phyloP scores from a whole-genome alignment of 2,329 filamentous ascomycete species.

The Daldinia sp. region DNA sequence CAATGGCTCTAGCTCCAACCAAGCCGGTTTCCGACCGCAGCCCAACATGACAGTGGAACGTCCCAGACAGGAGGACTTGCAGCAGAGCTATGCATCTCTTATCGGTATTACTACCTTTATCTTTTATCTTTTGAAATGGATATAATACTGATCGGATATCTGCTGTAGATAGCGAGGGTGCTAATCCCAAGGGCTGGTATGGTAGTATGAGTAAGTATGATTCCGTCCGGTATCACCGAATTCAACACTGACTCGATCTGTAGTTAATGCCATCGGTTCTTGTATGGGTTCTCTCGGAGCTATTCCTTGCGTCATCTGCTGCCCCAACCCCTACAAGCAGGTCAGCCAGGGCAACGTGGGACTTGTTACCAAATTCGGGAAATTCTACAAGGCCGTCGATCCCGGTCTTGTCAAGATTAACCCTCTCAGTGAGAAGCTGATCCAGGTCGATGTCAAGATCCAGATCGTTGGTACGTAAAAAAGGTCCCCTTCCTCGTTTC shows the following conservation, averaged over 20 bases:
- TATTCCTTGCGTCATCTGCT: slow-evolving; percentile 88
- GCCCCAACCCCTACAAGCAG: slow-evolving; percentile 94
- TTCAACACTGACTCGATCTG: slow-evolving; percentile 46
- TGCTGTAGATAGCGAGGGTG: too few species aligned
- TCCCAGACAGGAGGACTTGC: slow-evolving; percentile 82
- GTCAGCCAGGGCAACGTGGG: slow-evolving; percentile 94
- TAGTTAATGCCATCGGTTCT: slow-evolving; percentile 74
- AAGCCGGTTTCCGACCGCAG: slow-evolving; percentile 58
- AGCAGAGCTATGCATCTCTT: slow-evolving; percentile 77
- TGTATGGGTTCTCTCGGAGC: slow-evolving; percentile 82
- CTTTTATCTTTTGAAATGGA: too few species aligned
- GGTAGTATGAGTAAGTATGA: slow-evolving; percentile 70
- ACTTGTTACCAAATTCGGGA: slow-evolving; percentile 92
- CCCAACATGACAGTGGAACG: slow-evolving; percentile 77
- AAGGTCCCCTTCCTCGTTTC: slow-evolving; percentile 2
- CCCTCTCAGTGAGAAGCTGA: slow-evolving; percentile 86
- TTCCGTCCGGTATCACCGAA: neutral
- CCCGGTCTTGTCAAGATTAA: slow-evolving; percentile 98
- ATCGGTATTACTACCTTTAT: too few species aligned
- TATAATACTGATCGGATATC: too few species aligned
- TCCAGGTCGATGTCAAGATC: slow-evolving; percentile 98
- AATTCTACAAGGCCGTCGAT: slow-evolving; percentile 94
- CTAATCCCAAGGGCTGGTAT: slow-evolving; percentile 85
- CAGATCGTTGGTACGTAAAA: slow-evolving; percentile 74
- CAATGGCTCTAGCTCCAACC: slow-evolving; percentile 30